Conservation (phyloP, 768 basidiomycete species). For the Calocybe gangraenosa region DNA sequence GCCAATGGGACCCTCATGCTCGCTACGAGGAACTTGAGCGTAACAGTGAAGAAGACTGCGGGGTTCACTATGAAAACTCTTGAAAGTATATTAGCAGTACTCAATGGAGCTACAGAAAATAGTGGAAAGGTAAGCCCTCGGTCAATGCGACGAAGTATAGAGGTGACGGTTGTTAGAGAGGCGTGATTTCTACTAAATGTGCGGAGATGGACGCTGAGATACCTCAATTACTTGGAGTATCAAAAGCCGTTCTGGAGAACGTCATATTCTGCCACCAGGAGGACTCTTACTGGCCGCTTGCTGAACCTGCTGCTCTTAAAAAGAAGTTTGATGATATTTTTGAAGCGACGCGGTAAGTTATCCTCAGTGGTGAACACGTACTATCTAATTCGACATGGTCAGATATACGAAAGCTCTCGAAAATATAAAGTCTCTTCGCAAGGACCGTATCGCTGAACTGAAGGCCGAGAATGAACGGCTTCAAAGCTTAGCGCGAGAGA, state of each 20-base stretch:
- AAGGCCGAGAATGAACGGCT: conserved; percentile 92
- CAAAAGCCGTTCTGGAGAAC: conserved; percentile 97
- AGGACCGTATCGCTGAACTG: conserved; percentile 85
- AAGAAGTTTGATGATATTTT: conserved; percentile 99
- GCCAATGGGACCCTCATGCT: conserved; percentile 90
- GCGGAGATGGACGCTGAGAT: conserved; percentile 96
- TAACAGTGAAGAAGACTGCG: conserved; percentile 85
- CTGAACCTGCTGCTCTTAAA: conserved; percentile 87
- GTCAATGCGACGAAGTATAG: not conserved
- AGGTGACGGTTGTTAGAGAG: conserved; percentile 39
- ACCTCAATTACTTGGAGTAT: conserved; percentile 89
- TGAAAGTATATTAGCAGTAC: conserved; percentile 81
- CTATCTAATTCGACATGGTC: conserved; percentile 1
- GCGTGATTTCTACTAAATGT: conserved; percentile 93
- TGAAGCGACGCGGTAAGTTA: conserved; percentile 84
- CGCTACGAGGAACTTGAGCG: conserved; percentile 85
- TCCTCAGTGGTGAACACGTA: not conserved
- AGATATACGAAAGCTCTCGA: conserved; percentile 98
- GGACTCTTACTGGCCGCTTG: conserved; percentile 96
- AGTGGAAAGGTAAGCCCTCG: conserved; percentile 65
- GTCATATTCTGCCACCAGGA: conserved; percentile 99
- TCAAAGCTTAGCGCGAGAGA: conserved; percentile 73
- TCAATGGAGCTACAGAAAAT: conserved; percentile 60
- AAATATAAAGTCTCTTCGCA: conserved; percentile 83
- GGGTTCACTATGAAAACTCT: conserved; percentile 96